Base-by-base conservation (phyloP, 2,329 filamentous ascomycete species). In the Diplocarpon mali region DNA sequence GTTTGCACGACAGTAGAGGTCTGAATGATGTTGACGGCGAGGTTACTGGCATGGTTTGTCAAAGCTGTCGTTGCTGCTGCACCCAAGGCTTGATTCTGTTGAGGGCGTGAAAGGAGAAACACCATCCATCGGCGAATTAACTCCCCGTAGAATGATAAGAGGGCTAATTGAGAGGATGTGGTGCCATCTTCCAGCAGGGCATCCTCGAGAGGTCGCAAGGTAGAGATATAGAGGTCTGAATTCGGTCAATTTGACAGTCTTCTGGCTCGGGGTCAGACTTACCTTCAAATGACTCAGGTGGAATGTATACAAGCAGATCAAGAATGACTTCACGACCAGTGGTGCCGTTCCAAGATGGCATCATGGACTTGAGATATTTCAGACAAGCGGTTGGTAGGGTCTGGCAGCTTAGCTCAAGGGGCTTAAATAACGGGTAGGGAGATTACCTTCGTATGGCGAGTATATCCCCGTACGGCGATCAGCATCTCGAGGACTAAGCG, bases 141-240 rank as follows among this genome's bases (percentile, higher is more conserved):
- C 10, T 64, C 63, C 1, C 73, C 79, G 62, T 90, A 92, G 50
- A 87, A 78, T 1, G 62, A 62, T 2, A 92, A 69, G 2, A 93
- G 65, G 2, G 67, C 67, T 0, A 73, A 58, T 53, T 80, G 80
- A 0, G 78, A 76, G 5, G 67, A 57, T 0, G 69, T 47, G 1
- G 66, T 67, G 35, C 44, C 50, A 32, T 70, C 68, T 52, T 73
- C 67, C 9, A 77, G 61, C 1, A 78, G 56, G 16, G 65, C 66
- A 1, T 62, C 61, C 54, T 83, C 76, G 11, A 82, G 62, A 1
- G 66, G 68, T 17, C 64, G 57, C 15, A 81, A 69, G 11, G 73
- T 64, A n/a, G 65, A 60, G 20, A 57, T 35, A 45, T 71, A 67
- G 2, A 80, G 61, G 37, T 74, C 78, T 81, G 20, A 45, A 6